Conservation (phyloP, 768 basidiomycete genomes). For the Asterophora lycoperdoides region DNA sequence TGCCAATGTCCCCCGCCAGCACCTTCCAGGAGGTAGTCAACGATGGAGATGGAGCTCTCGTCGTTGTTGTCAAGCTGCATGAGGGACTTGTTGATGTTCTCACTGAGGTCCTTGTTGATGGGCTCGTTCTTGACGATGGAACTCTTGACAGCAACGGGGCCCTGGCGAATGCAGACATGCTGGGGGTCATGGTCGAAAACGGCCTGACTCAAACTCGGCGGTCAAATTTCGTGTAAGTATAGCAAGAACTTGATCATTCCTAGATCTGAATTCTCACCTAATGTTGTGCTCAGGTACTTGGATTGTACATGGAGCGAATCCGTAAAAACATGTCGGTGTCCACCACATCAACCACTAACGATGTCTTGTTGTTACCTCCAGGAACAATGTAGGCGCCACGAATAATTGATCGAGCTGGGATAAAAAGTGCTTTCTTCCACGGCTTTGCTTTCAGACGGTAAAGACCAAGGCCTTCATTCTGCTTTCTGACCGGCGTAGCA, state of each 20-base stretch:
- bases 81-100: slow-evolving; percentile 77
- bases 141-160: slow-evolving; percentile 91
- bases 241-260: too few species aligned
- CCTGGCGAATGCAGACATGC: slow-evolving; percentile 95
- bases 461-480: slow-evolving; percentile 22
- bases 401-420: slow-evolving; percentile 26
- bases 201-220: too few species aligned
- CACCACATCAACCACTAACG: slow-evolving; percentile 1
- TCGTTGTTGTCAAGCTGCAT: slow-evolving; percentile 78
- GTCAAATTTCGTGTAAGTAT: too few species aligned
- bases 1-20: too few species aligned
- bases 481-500: not conserved
- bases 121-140: slow-evolving; percentile 89
- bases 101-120: slow-evolving; percentile 86
- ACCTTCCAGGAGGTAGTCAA: slow-evolving; percentile 93
- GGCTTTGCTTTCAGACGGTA: slow-evolving; percentile 11
- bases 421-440: slow-evolving; percentile 13
- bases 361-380: not conserved
- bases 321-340: slow-evolving; percentile 10
- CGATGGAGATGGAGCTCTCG: slow-evolving; percentile 62
- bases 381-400: slow-evolving; percentile 23
- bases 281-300: too few species aligned
- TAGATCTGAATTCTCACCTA: too few species aligned
- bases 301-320: not conserved
- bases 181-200: slow-evolving; percentile 99